Base-by-base conservation (phyloP, 805 yeast genomes). In the Yarrowia keelungensis region DNA sequence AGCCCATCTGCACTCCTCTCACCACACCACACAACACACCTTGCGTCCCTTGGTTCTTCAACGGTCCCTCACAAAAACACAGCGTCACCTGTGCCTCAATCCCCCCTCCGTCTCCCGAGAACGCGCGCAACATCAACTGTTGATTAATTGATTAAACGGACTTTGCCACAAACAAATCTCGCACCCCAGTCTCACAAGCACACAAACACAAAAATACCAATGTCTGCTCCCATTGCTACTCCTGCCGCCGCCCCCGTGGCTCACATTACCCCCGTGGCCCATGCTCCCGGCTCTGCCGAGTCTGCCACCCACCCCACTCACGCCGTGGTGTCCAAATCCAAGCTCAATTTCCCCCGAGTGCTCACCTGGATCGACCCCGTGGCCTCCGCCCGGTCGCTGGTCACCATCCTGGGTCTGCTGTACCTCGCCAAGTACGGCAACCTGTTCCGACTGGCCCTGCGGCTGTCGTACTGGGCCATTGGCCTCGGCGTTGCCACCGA, bases 331-430 rank as follows among this genome's bases (percentile, higher is more conserved):
- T 5, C 47, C 62, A 56, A 56, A 42, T 41, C 56, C 56, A 62
- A 62, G 56, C 54, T 62, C 56, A 70, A 58, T 62, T 62, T 78
- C 54, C 80, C 81, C 12, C 68, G 72, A 49, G 81, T 90, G 72
- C 81, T 91, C 71, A 86, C 91, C 71, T 90, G 96, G 97, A 81
- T 84, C 72, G 82, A 89, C 76, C 95, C 98, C 51, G 81, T 84
- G 72, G 83, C 84, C 76, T 88, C 97, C 65, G 97, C 89, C 71
- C 87, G 88, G 75, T 86, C 89, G 54, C 72, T 77, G 11, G 79
- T 73, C 56, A 75, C 76, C 72, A 65, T 74, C 12, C 86, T 92
- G 73, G 95, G 89, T 53, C 82, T 86, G 43, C 81, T 89, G 70
- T 76, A 91, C 56, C 73, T 76, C 42, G 69, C 77, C 65, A 71